Base-by-base conservation (phyloP, 2,329 filamentous ascomycete genomes). In the Neurospora crassa region DNA sequence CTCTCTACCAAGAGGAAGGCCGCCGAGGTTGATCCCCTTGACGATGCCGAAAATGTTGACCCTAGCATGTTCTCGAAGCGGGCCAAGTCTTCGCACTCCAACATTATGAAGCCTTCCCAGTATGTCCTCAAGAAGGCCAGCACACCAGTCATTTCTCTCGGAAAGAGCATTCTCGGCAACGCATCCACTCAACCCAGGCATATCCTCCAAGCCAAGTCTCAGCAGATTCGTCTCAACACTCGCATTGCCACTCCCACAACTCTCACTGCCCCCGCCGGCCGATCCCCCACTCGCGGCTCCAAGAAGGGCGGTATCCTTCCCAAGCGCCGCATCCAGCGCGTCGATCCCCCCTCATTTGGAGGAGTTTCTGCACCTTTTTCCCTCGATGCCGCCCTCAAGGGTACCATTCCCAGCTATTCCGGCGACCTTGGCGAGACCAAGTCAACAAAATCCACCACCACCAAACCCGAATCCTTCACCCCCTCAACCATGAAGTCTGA, bases 311-410 rank as follows among this genome's bases (percentile, higher is more conserved):
- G 89, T 69, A 88, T 93, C 74, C 84, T 93, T 59, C 89, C 88
- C 69, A 89, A 86, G 78, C 89, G 91, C 68, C 88, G 88, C 72
- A 87, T 86, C 79, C 84, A 87, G 67, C 91, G 93, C 67, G 84
- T 94, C 70, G 91, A 95, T 75, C 90, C 91, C 0, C 90, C 92
- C 1, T 81, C 86, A 16, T 90, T 90, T 79, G 81, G 82, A 69
- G 83, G 82, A 71, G 82, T 81, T 37, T 79, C 82, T 41, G 82
- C 91, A 3, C 92, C 93, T 0, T 96, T 97, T 81, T 94, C 91
- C 70, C 89, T 97, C 72, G 92, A 96, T 78, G 91, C 92, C 34
- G 94, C 93, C 3, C 87, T 96, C 74, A 92, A 88, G 79, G 91
- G 92, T 68, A 93, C 91, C 40, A 88, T 94, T 70, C 83, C 90